Evolutionary conservation across 805 yeast genomes (phyloP), one percentile per base, ranked within the genome.

Genomic region (Yarrowia divulgata): DNA sequence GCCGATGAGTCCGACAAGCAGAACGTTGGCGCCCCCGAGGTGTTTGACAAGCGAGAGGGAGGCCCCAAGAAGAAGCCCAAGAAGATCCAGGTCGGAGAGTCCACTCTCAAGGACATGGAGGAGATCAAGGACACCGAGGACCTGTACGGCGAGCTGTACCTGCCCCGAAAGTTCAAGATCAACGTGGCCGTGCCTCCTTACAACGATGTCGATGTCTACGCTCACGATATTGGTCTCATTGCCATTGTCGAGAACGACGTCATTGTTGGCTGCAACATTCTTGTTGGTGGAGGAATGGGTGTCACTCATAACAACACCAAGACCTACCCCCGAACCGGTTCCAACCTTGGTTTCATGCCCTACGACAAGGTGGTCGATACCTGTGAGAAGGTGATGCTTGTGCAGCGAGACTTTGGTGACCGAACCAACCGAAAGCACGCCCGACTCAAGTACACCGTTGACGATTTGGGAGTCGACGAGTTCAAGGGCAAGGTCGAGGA

Each of bases 211-310:
- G 98, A 94, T 81, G 97, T 92, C 9, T 94, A 91, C 82, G 97
- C 97, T 10, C 95, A 92, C 78, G 98, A 94, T 81, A 87, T 94
- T 74, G 98, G 98, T 73, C 84, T 94, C 73, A 86, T 94, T 78
- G 93, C 97, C 40, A 93, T 94, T 75, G 88, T 92, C 57, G 86
- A 85, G 73, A 79, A 80, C 60, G 84, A 88, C 75, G 80, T 84
- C 68, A 83, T 85, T 19, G 86, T 90, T 55, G 98, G 98, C 69
- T 94, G 87, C 84, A 94, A 94, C 76, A 87, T 94, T 67, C 85
- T 90, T 71, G 97, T 89, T 72, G 98, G 98, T 79, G 98, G 98
- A 82, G 98, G 98, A 84, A 94, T 94, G 98, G 98, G 98, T 75
- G 87, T 97, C 50, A 94, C 98, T 14, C 98, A 94, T 79, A 94